A percentile compares a stretch with the other conserved stretches of the same genome.
Conservation (phyloP, 1,284 basidiomycete species). For the Fomitopsis betulina region DNA sequence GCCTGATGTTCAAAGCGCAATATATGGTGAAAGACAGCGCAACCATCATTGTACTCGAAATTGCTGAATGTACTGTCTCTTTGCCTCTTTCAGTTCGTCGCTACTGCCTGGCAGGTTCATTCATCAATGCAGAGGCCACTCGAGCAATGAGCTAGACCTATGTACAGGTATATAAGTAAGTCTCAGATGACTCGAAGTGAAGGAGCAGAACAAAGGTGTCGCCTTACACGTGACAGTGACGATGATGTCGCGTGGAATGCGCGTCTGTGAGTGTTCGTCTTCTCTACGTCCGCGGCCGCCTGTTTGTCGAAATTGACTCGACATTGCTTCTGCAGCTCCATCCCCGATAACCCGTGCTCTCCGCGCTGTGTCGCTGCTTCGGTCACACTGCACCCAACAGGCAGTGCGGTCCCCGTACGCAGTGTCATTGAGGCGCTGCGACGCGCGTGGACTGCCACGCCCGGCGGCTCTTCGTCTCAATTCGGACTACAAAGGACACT, state of each 20-base stretch:
- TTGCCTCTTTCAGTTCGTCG: too few relatives aligned
- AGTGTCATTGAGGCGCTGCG: not conserved
- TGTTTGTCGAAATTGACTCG: not conserved
- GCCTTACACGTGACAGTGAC: not conserved
- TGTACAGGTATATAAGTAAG: too few relatives aligned
- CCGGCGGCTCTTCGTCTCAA: constrained; percentile 2
- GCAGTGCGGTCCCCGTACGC: not conserved
- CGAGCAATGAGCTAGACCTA: too few relatives aligned
- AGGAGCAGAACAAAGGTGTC: not conserved
- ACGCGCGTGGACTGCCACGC: not conserved
- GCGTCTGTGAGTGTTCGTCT: not conserved
- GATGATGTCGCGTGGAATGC: not conserved
- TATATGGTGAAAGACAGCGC: too few relatives aligned
- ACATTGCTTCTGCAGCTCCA: not conserved
- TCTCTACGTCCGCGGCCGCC: not conserved
- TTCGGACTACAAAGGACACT: not conserved
- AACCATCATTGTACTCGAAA: too few relatives aligned
- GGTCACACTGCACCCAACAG: not conserved
- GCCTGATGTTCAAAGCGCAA: too few relatives aligned
- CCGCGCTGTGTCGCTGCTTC: not conserved
- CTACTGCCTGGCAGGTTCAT: too few relatives aligned
- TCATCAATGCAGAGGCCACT: too few relatives aligned
- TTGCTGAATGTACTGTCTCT: too few relatives aligned
- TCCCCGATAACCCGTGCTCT: not conserved
- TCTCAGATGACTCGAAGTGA: not conserved